Percentiles rank a stretch among this genome's conserved stretches.
Conservation (phyloP, 2,329 filamentous ascomycete species). For the Septoria petroselini region DNA sequence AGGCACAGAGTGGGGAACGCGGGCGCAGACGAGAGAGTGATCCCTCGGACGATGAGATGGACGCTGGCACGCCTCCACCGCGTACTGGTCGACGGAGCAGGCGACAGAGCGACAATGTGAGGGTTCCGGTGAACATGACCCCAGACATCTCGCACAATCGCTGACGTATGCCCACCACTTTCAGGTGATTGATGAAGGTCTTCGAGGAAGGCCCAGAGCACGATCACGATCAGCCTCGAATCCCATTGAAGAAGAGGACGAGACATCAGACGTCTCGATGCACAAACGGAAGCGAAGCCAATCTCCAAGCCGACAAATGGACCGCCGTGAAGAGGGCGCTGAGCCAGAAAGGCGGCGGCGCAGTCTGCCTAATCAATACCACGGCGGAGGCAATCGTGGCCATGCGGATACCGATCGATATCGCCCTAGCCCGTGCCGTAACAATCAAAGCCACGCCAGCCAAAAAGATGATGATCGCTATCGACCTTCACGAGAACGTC, state of each 20-base stretch:
- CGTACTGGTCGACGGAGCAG: slow-evolving; percentile 28
- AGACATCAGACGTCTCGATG: slow-evolving; percentile 27
- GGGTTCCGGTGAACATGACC: too few species aligned
- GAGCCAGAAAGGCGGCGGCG: slow-evolving; percentile 34
- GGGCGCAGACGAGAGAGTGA: slow-evolving; percentile 33
- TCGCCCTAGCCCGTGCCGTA: slow-evolving; percentile 32
- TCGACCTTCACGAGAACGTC: slow-evolving; percentile 25
- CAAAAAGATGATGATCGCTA: slow-evolving; percentile 29
- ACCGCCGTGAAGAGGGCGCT: slow-evolving; percentile 24
- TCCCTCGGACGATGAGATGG: slow-evolving; percentile 32
- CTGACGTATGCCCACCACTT: too few species aligned
- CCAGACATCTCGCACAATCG: too few species aligned
- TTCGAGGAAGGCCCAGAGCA: slow-evolving; percentile 37
- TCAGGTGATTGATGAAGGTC: slow-evolving; percentile 35
- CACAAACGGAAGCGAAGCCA: slow-evolving; percentile 39
- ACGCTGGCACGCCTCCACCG: slow-evolving; percentile 27
- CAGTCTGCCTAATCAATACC: slow-evolving; percentile 41
- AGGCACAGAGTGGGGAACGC: slow-evolving; percentile 22
- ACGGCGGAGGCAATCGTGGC: slow-evolving; percentile 19
- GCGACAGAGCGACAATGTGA: slow-evolving; percentile 37
- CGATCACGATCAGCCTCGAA: slow-evolving; percentile 35
- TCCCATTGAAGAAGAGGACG: slow-evolving; percentile 31
- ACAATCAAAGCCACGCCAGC: slow-evolving; percentile 26
- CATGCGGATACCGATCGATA: slow-evolving; percentile 29
- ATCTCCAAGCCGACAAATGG: slow-evolving; percentile 34